phyloP scores from a whole-genome alignment of 345 rosid species.

The Bretschneidera sinensis region DNA sequence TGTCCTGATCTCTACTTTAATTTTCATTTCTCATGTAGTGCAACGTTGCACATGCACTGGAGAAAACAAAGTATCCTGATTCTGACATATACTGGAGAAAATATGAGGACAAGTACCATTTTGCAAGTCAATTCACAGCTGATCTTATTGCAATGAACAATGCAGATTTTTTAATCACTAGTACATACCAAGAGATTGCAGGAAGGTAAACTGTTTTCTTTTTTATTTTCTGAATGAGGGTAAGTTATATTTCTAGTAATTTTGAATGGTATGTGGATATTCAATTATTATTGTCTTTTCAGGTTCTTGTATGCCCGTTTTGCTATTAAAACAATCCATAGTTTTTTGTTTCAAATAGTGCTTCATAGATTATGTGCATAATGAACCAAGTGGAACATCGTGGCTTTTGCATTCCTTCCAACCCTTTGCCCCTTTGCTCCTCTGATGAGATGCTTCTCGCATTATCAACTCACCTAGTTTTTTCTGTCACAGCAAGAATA shows the following conservation, averaged over 20 bases:
- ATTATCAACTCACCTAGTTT: not conserved
- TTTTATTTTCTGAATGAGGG: not conserved
- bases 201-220: conserved; percentile 33
- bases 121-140: conserved; percentile 51
- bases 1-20: conserved; percentile 10
- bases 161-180: conserved; percentile 55
- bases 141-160: conserved; percentile 54
- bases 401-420: not conserved
- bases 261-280: too few relatives aligned
- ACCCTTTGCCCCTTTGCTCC: not conserved
- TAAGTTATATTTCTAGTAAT: not conserved
- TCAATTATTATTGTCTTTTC: too few relatives aligned
- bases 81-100: conserved; percentile 53
- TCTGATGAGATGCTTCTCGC: not conserved
- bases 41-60: conserved; percentile 54
- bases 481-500: conserved; percentile 36
- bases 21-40: conserved; percentile 26
- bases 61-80: conserved; percentile 59
- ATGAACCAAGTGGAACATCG: not conserved
- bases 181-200: conserved; percentile 50
- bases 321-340: too few relatives aligned
- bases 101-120: conserved; percentile 49
- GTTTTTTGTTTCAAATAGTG: not conserved
- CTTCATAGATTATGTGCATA: too few relatives aligned
- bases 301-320: too few relatives aligned